Base-by-base conservation (phyloP, 2,329 filamentous ascomycete species). In the Verticillium klebahnii region DNA sequence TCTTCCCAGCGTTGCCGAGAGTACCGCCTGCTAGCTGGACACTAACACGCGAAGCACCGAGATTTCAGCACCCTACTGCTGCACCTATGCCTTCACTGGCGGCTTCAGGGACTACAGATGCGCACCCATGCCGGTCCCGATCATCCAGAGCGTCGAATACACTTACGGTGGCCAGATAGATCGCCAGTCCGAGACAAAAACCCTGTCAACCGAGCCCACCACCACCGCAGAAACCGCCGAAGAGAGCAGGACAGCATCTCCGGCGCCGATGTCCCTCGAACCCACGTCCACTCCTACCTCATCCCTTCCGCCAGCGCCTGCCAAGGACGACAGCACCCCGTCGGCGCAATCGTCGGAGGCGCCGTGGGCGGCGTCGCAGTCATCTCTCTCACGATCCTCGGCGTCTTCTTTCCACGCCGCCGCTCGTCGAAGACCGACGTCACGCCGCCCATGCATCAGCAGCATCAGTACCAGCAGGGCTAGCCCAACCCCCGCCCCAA, bases 291-390 rank as follows among this genome's bases (percentile, higher is more conserved):
- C 45, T n/a, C 45, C 45, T 5, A 23, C 45, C 6, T 23, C 45
- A 23, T 23, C 45, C 45, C 9, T 19, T 12, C 8, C 45, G 8
- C 45, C 45, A 23, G 45, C 14, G 25, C 32, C 54, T 34, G 40
- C 17, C n/a, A 62, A 39, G 17, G 19, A 60, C 14, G 54, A 57
- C 23, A 68, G 64, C 19, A 68, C 71, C 11, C 72, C 58, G 69
- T 77, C n/a, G 80, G 77, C 6, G 73, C 78, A 19, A 81, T 82
- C 55, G 77, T 71, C 12, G 80, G 80, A 15, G 79, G 79, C 25
- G 71, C 73, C 7, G 76, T 81, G 23, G 79, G 79, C 23, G 80
- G 80, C 17, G 73, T 80, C 5, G 75, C 69, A 1, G 72, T 67
- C 25, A 65, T 82, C 31, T 73, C 68, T 4, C 67, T 82, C n/a